Base-by-base conservation (phyloP, 306 rosid species). In the Bauhinia variegata region DNA sequence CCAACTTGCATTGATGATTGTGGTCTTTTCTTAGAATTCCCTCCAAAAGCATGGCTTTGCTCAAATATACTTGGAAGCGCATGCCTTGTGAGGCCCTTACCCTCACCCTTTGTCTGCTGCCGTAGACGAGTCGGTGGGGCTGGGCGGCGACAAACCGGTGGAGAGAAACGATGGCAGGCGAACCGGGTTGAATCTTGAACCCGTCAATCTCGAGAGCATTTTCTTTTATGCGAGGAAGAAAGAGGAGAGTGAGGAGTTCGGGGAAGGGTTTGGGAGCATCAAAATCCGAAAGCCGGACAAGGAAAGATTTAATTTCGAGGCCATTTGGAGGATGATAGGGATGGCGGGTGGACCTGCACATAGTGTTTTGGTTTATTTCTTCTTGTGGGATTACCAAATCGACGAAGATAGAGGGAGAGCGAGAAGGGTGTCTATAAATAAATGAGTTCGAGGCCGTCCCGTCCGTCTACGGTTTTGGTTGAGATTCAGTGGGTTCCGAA, bases 31-130 rank as follows among this genome's bases (percentile, higher is more conserved):
- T 39, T 46, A 86, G 73, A 60, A 36, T 9, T 17, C 86, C 88
- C 60, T 72, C 75, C 77, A 86, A 13, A 2, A 81, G 57, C 80
- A 70, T 76, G 70, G 65, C 83, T 8, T 81, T 84, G 54, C 76
- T 36, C 62, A 81, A 19, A 34, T 70, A 73, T 10, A 77, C 83
- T 68, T 83, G 76, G 58, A 86, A 81, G 50, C 57, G 68, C 37
- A 71, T 48, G 11, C 81, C 86, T 8, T 74, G 76, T 23, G 51
- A 77, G 0, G 68, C 78, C 71, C 69, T 63, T 17, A 76, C 88
- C 71, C 69, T 63, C 17, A 76, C 88, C 51, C 60, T 65, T 11
- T 78, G 85, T 23, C 82, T 41, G 66, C 81, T 72, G 34, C 78
- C 82, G 65, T 67, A 85, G n/a, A 72, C 44, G 16, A 28, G 78